These are phyloP conservation scores for Euphorbia pulcherrima DNA, from an alignment of 345 rosid genomes.

Conservation along the genomic window DNA sequence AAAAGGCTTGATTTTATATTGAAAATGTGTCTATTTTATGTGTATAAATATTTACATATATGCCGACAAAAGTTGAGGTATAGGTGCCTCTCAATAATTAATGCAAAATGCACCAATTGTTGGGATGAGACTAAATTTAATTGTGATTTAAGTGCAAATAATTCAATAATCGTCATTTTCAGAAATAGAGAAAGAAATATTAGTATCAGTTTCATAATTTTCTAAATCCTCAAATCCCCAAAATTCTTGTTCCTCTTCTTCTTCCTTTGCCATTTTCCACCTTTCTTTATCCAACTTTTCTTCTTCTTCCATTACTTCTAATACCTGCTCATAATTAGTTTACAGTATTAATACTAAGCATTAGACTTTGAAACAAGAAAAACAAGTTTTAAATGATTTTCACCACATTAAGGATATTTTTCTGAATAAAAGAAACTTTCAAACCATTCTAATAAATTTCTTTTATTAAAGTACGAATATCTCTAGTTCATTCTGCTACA, in stretches of 20 bases:
- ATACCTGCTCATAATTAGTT: conserved; percentile 37
- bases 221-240: conserved; percentile 95
- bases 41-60: conserved; percentile 5
- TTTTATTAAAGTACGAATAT: too few relatives aligned
- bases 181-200: conserved; percentile 52
- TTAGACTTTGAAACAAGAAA: background rate
- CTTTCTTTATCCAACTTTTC: conserved; percentile 49
- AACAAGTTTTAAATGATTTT: background rate
- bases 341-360: background rate
- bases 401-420: background rate
- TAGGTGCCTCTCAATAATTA: background rate
- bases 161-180: conserved; percentile 30
- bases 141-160: background rate
- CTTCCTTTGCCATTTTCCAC: conserved; percentile 83
- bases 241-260: conserved; percentile 62
- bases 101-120: background rate
- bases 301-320: conserved; percentile 59
- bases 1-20: background rate
- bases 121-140: too few relatives aligned
- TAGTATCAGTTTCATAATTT: conserved; percentile 60
- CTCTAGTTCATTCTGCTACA: too few relatives aligned
- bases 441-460: too few relatives aligned
- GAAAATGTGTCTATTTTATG: background rate
- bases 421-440: too few relatives aligned
- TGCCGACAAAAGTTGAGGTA: background rate